Base-by-base conservation (phyloP, 176 grass and related monocot genomes). In the Pontederia paniculata region DNA sequence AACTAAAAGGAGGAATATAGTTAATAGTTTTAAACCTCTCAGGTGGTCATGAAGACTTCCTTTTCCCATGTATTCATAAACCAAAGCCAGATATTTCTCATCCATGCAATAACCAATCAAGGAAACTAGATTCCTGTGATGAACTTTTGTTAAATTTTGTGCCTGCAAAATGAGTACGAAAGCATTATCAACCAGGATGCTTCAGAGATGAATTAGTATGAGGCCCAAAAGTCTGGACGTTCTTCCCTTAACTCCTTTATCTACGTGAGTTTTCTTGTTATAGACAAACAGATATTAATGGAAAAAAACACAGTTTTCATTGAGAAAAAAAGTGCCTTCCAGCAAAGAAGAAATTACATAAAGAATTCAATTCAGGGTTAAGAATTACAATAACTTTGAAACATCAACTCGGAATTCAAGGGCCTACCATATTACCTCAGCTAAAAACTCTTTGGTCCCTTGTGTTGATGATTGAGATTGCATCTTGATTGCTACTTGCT, bases 21-120 rank as follows among this genome's bases (percentile, higher is more conserved):
- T 37, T 1, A 37, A 49, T 12, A 25, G 8, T 2, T n/a, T 13
- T 15, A 12, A 54, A 86, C 77, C 73, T 66, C 44, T 44, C 10
- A 86, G 58, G 8, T 81, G 77, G 31, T 79, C 64, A 49, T 73
- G 16, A 49, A 90, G 45, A 10, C 55, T 82, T 82, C 87, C 82
- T 79, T 74, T 55, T 0, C 74, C 55, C 87, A 82, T 85, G 50
- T 81, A 81, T 44, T 90, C 86, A 16, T 84, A 80, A 16, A 90
- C 67, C 51, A 90, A 78, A 1, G 78, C 87, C 69, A 81, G 61
- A 21, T 60, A 56, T n/a, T 77, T 15, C 11, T 54, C 50, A 71
- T 91, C 82, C 22, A 68, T 79, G 56, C 87, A 91, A n/a, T 86
- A 86, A 22, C 82, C 87, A 60, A 86, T 50, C 65, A 80, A 48